phyloP scores from a whole-genome alignment of 148 eudicot species.

The Camellia japonica region DNA sequence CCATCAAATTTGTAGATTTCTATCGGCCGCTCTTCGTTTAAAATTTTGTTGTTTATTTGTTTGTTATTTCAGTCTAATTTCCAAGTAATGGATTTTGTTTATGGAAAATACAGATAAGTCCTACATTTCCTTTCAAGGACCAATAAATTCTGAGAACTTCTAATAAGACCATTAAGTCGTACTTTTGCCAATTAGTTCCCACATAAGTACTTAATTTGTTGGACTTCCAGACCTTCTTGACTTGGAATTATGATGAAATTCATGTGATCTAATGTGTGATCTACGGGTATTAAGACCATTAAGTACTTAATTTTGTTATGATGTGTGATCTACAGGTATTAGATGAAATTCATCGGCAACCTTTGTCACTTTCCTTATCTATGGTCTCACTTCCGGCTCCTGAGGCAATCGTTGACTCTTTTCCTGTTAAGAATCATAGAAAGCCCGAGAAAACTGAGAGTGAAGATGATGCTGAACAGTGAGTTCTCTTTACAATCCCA shows the following conservation, averaged over 20 bases:
- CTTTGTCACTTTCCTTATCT: slow-evolving; percentile 63
- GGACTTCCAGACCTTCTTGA: neutral
- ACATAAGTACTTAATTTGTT: neutral
- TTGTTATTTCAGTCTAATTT: neutral
- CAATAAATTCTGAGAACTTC: neutral
- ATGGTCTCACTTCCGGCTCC: slow-evolving; percentile 72
- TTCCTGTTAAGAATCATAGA: slow-evolving; percentile 50
- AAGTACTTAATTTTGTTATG: neutral
- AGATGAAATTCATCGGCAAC: slow-evolving; percentile 85
- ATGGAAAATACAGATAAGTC: neutral
- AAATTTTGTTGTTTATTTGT: neutral
- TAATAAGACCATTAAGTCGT: too few relatives aligned
- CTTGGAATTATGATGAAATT: too few relatives aligned
- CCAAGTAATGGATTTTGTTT: neutral
- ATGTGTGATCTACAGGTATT: slow-evolving; percentile 48
- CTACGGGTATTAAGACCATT: too few relatives aligned
- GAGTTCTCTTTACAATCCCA: slow-evolving; percentile 25
- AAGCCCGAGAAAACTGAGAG: slow-evolving; percentile 35
- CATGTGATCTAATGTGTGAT: too few relatives aligned
- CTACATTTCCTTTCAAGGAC: neutral
- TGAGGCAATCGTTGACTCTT: slow-evolving; percentile 69
- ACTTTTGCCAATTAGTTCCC: neutral
- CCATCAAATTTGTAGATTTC: too few relatives aligned
- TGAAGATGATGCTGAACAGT: slow-evolving; percentile 63
- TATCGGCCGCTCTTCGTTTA: too few relatives aligned